A percentile compares a stretch with the other conserved stretches of the same genome.
Evolutionary conservation across 345 rosid species (phyloP).

Genomic region (Aquilaria malaccensis): DNA sequence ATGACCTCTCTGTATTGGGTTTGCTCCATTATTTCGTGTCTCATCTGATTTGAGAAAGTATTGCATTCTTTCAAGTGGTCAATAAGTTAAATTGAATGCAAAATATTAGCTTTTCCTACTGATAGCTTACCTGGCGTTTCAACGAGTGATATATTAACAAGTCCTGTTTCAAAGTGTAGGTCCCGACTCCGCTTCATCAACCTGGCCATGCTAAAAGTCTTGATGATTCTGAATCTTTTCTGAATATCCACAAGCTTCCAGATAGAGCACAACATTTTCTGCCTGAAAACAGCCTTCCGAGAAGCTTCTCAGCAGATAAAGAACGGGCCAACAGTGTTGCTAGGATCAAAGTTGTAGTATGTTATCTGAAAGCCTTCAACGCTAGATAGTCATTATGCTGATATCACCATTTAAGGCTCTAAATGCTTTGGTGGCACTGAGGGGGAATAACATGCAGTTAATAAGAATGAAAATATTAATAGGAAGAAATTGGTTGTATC

Average conservation of each 20-base stretch:
- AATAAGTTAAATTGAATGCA: too few relatives aligned
- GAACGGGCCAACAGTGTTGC: slow-evolving; percentile 48
- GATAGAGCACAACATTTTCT: slow-evolving; percentile 19
- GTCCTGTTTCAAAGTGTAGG: slow-evolving; percentile 10
- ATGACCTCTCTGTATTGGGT: background rate
- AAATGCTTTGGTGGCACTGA: background rate
- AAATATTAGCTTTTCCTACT: too few relatives aligned
- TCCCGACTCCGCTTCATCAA: slow-evolving; percentile 18
- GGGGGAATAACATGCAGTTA: too few relatives aligned
- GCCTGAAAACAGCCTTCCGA: slow-evolving; percentile 31
- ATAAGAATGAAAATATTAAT: too few relatives aligned
- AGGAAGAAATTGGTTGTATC: background rate
- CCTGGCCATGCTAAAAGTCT: slow-evolving; percentile 22
- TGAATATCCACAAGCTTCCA: slow-evolving; percentile 15
- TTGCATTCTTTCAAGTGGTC: too few relatives aligned
- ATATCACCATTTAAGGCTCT: background rate
- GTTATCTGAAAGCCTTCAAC: slow-evolving; percentile 7
- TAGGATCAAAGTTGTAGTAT: slow-evolving; percentile 63
- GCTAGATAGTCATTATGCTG: too few relatives aligned
- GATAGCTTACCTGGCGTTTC: too few relatives aligned
- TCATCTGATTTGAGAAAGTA: too few relatives aligned
- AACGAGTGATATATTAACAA: background rate
- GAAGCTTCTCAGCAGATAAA: slow-evolving; percentile 40
- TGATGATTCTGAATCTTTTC: slow-evolving; percentile 28
- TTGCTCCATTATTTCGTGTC: background rate